Evolutionary conservation across 139 green algal species (phyloP).

Genomic region (Chlorella vulgaris): DNA sequence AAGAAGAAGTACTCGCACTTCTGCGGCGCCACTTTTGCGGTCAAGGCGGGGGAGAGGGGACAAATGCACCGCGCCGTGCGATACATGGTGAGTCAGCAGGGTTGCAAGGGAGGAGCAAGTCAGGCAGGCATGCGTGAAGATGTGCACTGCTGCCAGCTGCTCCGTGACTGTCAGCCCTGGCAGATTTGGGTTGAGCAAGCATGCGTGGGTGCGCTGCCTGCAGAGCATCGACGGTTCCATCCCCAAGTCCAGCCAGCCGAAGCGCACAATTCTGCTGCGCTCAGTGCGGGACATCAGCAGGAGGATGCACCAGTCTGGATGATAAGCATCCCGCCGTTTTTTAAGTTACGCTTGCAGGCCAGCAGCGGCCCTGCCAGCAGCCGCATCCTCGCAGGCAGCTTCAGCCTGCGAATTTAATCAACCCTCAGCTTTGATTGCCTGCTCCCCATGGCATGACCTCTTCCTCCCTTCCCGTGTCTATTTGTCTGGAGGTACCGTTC

Average conservation of each 20-base stretch:
- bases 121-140: too few species aligned
- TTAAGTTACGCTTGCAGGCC: background rate
- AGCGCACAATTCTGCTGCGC: background rate
- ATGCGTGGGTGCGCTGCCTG: too few species aligned
- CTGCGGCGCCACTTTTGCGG: background rate
- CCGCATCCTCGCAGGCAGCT: too few species aligned
- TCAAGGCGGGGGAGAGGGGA: background rate
- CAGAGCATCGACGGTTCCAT: background rate
- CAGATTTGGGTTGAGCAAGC: too few species aligned
- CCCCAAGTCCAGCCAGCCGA: background rate
- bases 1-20: conserved; percentile 1
- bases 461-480: too few species aligned
- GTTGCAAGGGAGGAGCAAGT: too few species aligned
- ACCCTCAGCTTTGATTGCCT: too few species aligned
- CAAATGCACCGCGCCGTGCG: background rate
- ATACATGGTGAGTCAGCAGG: background rate
- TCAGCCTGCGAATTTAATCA: too few species aligned
- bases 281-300: background rate
- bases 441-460: too few species aligned
- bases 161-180: too few species aligned
- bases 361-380: background rate
- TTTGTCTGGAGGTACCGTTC: too few species aligned
- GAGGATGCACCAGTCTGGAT: background rate
- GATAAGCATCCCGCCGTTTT: background rate
- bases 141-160: too few species aligned